A percentile compares a stretch with the other conserved stretches of the same genome.
Conservation (phyloP, 2,329 filamentous ascomycete species). For the Colletotrichum zoysiae region DNA sequence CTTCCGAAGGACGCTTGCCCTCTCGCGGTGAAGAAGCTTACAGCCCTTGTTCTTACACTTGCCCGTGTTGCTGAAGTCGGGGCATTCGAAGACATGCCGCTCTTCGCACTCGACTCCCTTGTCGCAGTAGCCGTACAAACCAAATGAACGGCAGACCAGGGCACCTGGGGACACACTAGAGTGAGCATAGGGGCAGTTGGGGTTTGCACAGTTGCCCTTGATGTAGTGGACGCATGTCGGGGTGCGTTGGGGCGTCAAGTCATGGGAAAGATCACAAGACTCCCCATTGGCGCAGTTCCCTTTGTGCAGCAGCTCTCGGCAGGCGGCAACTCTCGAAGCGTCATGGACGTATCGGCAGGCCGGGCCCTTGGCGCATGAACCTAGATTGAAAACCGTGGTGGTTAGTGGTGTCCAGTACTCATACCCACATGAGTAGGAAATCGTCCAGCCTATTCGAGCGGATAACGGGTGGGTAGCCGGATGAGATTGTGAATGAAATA, state of each 20-base stretch:
- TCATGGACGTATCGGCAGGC: conserved; percentile 87
- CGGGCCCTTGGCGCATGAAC: conserved; percentile 86
- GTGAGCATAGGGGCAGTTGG: conserved; percentile 89
- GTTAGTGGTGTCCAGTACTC: conserved; percentile 62
- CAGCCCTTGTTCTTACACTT: conserved; percentile 85
- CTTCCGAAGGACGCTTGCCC: conserved; percentile 83
- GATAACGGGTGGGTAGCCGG: conserved; percentile 43
- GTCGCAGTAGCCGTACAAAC: conserved; percentile 88
- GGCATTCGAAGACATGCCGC: conserved; percentile 93
- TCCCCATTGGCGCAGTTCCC: conserved; percentile 82
- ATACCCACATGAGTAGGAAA: conserved; percentile 25
- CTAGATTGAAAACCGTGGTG: conserved; percentile 61
- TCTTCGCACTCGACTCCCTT: conserved; percentile 82
- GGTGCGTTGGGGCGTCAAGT: conserved; percentile 83
- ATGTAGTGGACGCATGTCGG: conserved; percentile 92
- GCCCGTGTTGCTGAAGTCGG: conserved; percentile 93
- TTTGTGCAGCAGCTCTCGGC: conserved; percentile 87
- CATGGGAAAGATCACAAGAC: conserved; percentile 91
- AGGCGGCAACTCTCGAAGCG: conserved; percentile 86
- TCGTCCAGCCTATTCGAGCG: conserved; percentile 5
- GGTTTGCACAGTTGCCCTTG: conserved; percentile 89
- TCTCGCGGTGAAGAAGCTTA: conserved; percentile 87
- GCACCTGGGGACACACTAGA: conserved; percentile 81
- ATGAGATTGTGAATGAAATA: conserved; percentile 64
- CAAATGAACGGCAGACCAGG: conserved; percentile 86